phyloP scores from a whole-genome alignment of 2,329 filamentous ascomycete species.

The Ceratocystiopsis minuta region DNA sequence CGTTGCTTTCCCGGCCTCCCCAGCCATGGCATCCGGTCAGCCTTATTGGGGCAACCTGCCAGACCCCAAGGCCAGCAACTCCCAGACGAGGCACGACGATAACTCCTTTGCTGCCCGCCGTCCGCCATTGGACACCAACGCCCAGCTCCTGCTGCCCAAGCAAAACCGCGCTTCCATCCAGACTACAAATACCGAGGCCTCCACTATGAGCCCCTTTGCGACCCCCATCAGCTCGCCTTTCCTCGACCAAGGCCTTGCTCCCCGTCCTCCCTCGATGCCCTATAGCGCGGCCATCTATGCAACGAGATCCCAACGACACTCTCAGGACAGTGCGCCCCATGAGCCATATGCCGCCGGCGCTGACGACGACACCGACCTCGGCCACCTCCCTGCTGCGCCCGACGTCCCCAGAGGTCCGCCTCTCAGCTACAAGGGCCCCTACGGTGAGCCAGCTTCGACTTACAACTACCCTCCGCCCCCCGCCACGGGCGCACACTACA shows the following conservation, averaged over 20 bases:
- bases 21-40: constrained; percentile 22
- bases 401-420: constrained; percentile 44
- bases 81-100: constrained; percentile 7
- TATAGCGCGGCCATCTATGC: constrained; percentile 16
- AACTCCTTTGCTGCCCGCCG: constrained; percentile 8
- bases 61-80: constrained; percentile 22
- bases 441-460: constrained; percentile 22
- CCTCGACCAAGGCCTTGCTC: constrained; percentile 33
- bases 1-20: constrained; percentile 5
- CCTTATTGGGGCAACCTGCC: constrained; percentile 44
- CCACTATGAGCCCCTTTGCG: constrained; percentile 38
- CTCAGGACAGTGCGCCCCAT: constrained; percentile 14
- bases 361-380: neutral
- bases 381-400: constrained; percentile 32
- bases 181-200: constrained; percentile 36
- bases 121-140: constrained; percentile 17
- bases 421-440: constrained; percentile 24
- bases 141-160: constrained; percentile 22
- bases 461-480: constrained; percentile 10
- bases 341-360: constrained; percentile 5
- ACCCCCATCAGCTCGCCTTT: constrained; percentile 36
- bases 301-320: constrained; percentile 15
- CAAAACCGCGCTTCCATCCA: constrained; percentile 36
- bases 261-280: constrained; percentile 39
- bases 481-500: neutral